Conservation (phyloP, 2,329 filamentous ascomycete genomes). For the Diaporthe australafricana region DNA sequence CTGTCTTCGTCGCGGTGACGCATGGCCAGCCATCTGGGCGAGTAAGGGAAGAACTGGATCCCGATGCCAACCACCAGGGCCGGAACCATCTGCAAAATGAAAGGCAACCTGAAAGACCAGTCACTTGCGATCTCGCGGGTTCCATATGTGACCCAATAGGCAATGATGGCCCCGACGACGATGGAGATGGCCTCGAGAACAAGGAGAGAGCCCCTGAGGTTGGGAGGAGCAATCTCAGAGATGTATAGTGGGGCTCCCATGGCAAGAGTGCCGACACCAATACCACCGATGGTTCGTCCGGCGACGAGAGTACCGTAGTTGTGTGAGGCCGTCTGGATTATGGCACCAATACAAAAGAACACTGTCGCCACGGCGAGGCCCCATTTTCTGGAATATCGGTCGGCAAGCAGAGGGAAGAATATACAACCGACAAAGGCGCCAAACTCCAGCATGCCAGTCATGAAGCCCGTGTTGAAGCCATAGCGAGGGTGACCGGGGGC, state of each 20-base stretch:
- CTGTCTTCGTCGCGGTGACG: slow-evolving; percentile 46
- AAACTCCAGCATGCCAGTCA: slow-evolving; percentile 60
- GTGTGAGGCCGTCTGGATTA: slow-evolving; percentile 56
- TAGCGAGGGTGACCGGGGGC: slow-evolving; percentile 51
- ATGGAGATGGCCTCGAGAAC: slow-evolving; percentile 49
- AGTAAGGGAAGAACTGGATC: slow-evolving; percentile 62
- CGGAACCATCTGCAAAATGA: slow-evolving; percentile 66
- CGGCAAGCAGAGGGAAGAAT: slow-evolving; percentile 52
- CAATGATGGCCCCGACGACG: slow-evolving; percentile 55
- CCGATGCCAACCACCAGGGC: slow-evolving; percentile 65
- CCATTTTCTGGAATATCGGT: slow-evolving; percentile 47
- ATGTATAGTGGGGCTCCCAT: slow-evolving; percentile 47
- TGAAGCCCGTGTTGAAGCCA: slow-evolving; percentile 53
- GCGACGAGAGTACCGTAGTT: slow-evolving; percentile 49
- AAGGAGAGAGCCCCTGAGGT: slow-evolving; percentile 38
- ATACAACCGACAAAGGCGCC: slow-evolving; percentile 62
- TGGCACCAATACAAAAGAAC: slow-evolving; percentile 54
- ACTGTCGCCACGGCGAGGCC: slow-evolving; percentile 50
- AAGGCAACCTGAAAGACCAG: slow-evolving; percentile 58
- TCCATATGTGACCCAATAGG: slow-evolving; percentile 56
- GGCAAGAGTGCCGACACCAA: slow-evolving; percentile 54
- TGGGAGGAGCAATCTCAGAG: slow-evolving; percentile 41
- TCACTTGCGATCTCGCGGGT: slow-evolving; percentile 55
- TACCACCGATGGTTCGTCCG: slow-evolving; percentile 56
- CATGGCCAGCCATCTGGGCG: slow-evolving; percentile 50